Conservation (phyloP, 2,329 filamentous ascomycete genomes). For the Fusarium globosum region DNA sequence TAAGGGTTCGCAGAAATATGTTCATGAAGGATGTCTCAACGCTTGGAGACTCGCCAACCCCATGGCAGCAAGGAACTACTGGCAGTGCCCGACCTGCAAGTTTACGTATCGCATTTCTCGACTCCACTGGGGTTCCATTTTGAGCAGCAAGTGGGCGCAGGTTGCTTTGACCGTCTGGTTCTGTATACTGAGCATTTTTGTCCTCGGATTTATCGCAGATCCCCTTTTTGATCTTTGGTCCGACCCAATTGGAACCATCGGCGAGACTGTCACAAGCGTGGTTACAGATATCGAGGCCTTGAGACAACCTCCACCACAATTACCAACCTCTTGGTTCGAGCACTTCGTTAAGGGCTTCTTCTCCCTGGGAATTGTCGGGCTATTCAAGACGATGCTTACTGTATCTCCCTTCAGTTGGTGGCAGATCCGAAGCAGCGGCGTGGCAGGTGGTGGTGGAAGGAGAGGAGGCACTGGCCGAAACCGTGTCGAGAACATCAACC, state of each 20-base stretch:
- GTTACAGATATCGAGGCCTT: constrained; percentile 55
- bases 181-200: constrained; percentile 77
- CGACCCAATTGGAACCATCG: constrained; percentile 76
- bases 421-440: constrained; percentile 73
- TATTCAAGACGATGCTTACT: constrained; percentile 81
- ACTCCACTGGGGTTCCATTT: constrained; percentile 77
- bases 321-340: constrained; percentile 74
- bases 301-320: constrained; percentile 56
- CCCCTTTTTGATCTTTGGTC: constrained; percentile 90
- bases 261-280: constrained; percentile 61
- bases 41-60: constrained; percentile 84
- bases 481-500: constrained; percentile 81
- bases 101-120: constrained; percentile 85
- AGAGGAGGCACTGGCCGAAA: constrained; percentile 77
- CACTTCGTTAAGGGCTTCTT: constrained; percentile 92
- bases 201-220: constrained; percentile 91
- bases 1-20: constrained; percentile 92
- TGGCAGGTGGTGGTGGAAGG: constrained; percentile 62
- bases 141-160: constrained; percentile 75
- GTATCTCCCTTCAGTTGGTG: constrained; percentile 82
- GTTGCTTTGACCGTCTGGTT: constrained; percentile 77
- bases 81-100: constrained; percentile 87
- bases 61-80: constrained; percentile 74
- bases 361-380: constrained; percentile 87
- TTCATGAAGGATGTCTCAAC: constrained; percentile 90